Evolutionary conservation across 2,329 filamentous ascomycete species (phyloP).

Genomic region (Shiraia bambusicola): DNA sequence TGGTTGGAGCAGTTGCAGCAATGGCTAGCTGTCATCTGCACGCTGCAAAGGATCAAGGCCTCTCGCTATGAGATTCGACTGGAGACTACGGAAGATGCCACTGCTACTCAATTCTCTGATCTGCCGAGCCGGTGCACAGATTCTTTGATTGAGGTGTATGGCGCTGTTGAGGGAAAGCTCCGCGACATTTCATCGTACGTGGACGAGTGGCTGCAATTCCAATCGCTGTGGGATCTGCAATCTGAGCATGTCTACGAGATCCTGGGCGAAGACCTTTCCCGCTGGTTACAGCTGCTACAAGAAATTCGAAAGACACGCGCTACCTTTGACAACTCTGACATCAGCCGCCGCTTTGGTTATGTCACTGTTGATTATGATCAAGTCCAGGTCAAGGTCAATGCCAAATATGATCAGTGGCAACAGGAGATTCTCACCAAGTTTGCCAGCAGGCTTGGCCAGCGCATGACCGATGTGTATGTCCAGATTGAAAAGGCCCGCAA

Average conservation of each 20-base stretch:
- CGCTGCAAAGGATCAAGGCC: constrained; percentile 90
- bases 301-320: constrained; percentile 93
- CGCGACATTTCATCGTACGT: constrained; percentile 80
- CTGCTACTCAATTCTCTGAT: constrained; percentile 72
- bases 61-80: constrained; percentile 90
- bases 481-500: constrained; percentile 89
- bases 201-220: constrained; percentile 97
- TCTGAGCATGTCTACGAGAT: constrained; percentile 93
- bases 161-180: constrained; percentile 79
- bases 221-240: constrained; percentile 96
- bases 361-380: constrained; percentile 97
- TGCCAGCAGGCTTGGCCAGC: constrained; percentile 79
- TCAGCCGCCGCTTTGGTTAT: constrained; percentile 88
- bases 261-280: constrained; percentile 84
- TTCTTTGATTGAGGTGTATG: constrained; percentile 77
- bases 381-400: constrained; percentile 97
- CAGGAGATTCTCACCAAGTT: constrained; percentile 96
- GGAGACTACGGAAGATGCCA: constrained; percentile 61
- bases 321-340: constrained; percentile 96
- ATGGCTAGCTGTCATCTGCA: constrained; percentile 91
- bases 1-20: constrained; percentile 92
- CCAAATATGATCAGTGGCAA: constrained; percentile 99
- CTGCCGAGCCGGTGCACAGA: constrained; percentile 81
- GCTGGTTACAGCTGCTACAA: constrained; percentile 94
- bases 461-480: constrained; percentile 88